A percentile compares a stretch with the other conserved stretches of the same genome.
These are phyloP conservation scores for Claviceps arundinis DNA, from an alignment of 2,329 filamentous ascomycete species.

Conservation along the genomic window DNA sequence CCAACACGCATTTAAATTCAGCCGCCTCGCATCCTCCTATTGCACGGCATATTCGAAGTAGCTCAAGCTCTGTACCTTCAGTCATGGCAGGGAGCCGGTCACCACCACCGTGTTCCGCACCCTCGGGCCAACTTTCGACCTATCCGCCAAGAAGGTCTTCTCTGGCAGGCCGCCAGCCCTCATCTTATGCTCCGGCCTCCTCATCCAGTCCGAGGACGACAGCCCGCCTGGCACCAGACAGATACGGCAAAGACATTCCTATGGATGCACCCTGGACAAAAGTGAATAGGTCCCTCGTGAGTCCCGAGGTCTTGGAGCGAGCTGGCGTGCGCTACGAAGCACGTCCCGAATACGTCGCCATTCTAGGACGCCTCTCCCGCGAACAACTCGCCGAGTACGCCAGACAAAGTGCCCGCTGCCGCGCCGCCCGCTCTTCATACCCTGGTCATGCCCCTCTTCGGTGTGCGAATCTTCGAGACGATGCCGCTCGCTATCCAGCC, in stretches of 20 bases:
- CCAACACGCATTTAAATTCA: slow-evolving; percentile 27
- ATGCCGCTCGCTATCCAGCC: slow-evolving; percentile 9
- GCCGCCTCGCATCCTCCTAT: slow-evolving; percentile 21
- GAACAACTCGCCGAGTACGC: slow-evolving; percentile 41
- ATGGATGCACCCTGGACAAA: slow-evolving; percentile 45
- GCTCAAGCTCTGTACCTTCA: slow-evolving; percentile 21
- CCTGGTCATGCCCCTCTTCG: slow-evolving; percentile 2
- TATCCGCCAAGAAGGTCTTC: slow-evolving; percentile 14
- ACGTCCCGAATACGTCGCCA: slow-evolving; percentile 43
- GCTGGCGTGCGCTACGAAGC: slow-evolving; percentile 46
- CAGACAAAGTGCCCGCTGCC: slow-evolving; percentile 32
- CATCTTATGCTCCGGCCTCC: not conserved
- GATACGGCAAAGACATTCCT: slow-evolving; percentile 41
- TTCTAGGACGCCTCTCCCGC: slow-evolving; percentile 40
- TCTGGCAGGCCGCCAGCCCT: slow-evolving; percentile 15
- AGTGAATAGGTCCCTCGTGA: slow-evolving; percentile 38
- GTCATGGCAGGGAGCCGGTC: slow-evolving; percentile 16
- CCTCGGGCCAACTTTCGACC: slow-evolving; percentile 20
- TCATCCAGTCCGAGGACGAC: slow-evolving; percentile 18
- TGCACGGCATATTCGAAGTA: slow-evolving; percentile 19
- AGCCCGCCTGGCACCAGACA: slow-evolving; percentile 39
- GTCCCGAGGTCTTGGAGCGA: slow-evolving; percentile 38
- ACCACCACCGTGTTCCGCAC: slow-evolving; percentile 6
- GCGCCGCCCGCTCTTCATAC: slow-evolving; percentile 23
- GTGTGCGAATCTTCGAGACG: slow-evolving; percentile 6